A percentile compares a stretch with the other conserved stretches of the same genome.
Conservation (phyloP, 768 basidiomycete species). For the Panaeolus papilionaceus region DNA sequence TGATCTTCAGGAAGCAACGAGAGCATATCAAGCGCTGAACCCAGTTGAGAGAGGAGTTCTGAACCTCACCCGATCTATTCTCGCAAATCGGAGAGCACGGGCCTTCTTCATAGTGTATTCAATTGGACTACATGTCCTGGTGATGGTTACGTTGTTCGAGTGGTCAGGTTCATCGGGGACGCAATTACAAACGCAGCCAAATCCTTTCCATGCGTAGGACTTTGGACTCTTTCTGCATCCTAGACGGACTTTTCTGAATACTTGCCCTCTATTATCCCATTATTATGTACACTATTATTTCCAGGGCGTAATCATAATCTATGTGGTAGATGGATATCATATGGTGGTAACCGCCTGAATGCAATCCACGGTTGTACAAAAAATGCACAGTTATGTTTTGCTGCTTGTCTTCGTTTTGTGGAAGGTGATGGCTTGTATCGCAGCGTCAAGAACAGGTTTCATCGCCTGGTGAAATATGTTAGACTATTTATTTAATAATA, state of each 20-base stretch:
- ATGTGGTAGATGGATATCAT: conserved; percentile 12
- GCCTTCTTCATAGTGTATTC: conserved; percentile 92
- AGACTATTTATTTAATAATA: not conserved
- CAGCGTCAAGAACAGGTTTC: conserved; percentile 76
- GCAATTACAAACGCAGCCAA: conserved; percentile 57
- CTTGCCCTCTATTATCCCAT: conserved; percentile 13
- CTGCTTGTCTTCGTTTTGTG: conserved; percentile 50
- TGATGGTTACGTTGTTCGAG: conserved; percentile 81
- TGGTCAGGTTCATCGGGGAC: conserved; percentile 61
- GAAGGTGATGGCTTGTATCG: conserved; percentile 73
- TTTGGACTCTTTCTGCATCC: not conserved
- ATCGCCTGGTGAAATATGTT: conserved; percentile 57
- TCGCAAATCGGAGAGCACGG: conserved; percentile 90
- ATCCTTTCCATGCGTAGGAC: conserved; percentile 40
- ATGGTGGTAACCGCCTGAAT: not conserved
- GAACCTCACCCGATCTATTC: conserved; percentile 80
- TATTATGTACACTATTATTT: conserved; percentile 14
- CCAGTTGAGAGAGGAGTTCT: conserved; percentile 91
- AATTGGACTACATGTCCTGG: conserved; percentile 76
- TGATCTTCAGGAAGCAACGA: conserved; percentile 80
- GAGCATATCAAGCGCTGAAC: conserved; percentile 91
- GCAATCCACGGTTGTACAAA: not conserved
- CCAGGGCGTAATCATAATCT: conserved; percentile 11
- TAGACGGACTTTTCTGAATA: not conserved
- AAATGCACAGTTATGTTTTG: conserved; percentile 19